A percentile compares a stretch with the other conserved stretches of the same genome.
Conservation (phyloP, 805 yeast genomes). For the Candida incommunis region DNA sequence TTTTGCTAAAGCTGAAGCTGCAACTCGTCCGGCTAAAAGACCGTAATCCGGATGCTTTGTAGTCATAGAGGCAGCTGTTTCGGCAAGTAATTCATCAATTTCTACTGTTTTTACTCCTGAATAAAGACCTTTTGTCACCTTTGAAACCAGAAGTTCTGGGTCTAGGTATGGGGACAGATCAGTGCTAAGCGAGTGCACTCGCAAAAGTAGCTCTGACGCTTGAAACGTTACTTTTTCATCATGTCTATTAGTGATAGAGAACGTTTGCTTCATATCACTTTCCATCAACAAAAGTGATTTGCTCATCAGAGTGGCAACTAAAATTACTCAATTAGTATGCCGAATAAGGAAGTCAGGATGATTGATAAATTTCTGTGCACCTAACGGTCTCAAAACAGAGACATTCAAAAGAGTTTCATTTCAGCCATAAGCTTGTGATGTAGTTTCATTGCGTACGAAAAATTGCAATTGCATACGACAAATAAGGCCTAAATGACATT, state of each 20-base stretch:
- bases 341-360: too few species aligned
- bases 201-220: neutral
- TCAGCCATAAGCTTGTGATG: too few species aligned
- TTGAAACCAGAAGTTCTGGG: constrained; percentile 74
- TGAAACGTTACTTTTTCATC: neutral
- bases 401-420: too few species aligned
- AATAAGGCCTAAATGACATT: too few species aligned
- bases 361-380: too few species aligned
- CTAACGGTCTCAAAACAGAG: too few species aligned
- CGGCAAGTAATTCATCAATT: constrained; percentile 44
- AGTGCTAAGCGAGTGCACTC: neutral
- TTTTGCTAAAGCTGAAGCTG: constrained; percentile 76
- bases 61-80: constrained; percentile 90
- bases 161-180: constrained; percentile 28
- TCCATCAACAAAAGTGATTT: too few species aligned
- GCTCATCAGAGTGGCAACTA: too few species aligned
- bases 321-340: too few species aligned
- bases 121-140: constrained; percentile 81
- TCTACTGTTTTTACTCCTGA: constrained; percentile 88
- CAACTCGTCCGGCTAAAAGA: constrained; percentile 67
- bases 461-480: too few species aligned
- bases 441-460: too few species aligned
- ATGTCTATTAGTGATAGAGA: neutral
- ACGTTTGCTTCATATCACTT: neutral
- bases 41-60: constrained; percentile 94